Percentiles rank a stretch among this genome's conserved stretches.
phyloP scores from a whole-genome alignment of 2,329 filamentous ascomycete species.

The Fusarium multiceps region DNA sequence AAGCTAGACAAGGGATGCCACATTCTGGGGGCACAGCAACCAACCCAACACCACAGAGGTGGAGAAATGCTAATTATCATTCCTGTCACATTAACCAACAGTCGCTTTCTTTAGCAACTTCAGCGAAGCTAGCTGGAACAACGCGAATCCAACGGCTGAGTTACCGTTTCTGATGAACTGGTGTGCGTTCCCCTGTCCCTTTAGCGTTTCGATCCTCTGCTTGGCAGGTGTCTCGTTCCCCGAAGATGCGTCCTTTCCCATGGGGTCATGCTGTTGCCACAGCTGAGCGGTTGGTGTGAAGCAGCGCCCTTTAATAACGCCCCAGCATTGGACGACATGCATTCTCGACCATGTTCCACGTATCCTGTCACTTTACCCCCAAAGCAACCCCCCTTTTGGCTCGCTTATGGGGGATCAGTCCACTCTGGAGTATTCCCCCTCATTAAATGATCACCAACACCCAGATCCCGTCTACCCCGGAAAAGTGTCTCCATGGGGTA shows the following conservation, averaged over 20 bases:
- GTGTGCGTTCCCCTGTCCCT: conserved; percentile 15
- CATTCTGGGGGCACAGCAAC: not conserved
- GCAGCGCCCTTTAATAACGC: not conserved
- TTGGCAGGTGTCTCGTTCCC: not conserved
- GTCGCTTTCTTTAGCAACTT: not conserved
- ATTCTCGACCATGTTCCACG: not conserved
- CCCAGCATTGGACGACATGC: not conserved
- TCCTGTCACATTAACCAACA: not conserved
- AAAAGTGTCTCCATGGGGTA: conserved; percentile 23
- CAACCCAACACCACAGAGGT: not conserved
- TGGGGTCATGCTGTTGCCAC: not conserved
- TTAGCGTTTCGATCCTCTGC: conserved; percentile 14
- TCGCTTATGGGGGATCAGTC: conserved; percentile 10
- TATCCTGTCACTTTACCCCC: conserved; percentile 9
- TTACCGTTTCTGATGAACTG: not conserved
- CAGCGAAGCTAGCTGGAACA: not conserved
- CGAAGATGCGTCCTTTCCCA: not conserved
- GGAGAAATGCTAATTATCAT: conserved; percentile 1
- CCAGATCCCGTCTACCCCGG: conserved; percentile 24
- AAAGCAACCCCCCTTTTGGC: not conserved
- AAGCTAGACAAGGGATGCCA: not conserved
- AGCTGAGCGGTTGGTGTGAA: not conserved
- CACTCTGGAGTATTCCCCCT: conserved; percentile 25
- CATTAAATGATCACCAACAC: conserved; percentile 26
- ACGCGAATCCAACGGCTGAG: not conserved